A percentile compares a stretch with the other conserved stretches of the same genome.
Evolutionary conservation across 208 protist species (phyloP).

Genomic region (Vickermania spadyakhi): DNA sequence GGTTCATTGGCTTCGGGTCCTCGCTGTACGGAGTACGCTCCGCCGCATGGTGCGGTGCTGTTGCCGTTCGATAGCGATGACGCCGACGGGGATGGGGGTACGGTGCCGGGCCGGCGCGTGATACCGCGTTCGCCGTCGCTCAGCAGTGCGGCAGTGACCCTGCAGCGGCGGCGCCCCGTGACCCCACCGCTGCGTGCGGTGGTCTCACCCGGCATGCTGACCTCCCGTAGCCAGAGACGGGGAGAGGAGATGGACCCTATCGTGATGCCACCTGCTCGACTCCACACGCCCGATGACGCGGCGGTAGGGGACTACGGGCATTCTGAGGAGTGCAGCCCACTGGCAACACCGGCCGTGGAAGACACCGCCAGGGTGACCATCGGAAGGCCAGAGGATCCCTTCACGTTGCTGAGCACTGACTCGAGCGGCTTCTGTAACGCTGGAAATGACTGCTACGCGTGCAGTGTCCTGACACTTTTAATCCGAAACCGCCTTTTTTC

Average conservation of each 20-base stretch:
- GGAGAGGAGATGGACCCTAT: too few relatives aligned
- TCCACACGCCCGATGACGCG: too few relatives aligned
- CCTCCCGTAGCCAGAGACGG: too few relatives aligned
- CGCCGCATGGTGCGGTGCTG: too few relatives aligned
- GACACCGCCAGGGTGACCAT: background rate
- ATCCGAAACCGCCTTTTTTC: conserved; percentile 53
- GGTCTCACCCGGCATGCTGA: background rate
- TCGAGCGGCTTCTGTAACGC: conserved; percentile 68
- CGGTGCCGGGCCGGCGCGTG: too few relatives aligned
- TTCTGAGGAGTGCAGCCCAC: background rate
- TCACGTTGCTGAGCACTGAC: conserved; percentile 12
- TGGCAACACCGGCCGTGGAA: background rate
- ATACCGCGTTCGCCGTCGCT: background rate
- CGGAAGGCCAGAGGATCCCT: background rate
- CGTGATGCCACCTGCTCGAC: too few relatives aligned
- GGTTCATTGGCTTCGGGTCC: too few relatives aligned
- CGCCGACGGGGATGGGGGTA: too few relatives aligned
- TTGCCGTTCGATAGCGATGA: too few relatives aligned
- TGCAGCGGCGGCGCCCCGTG: background rate
- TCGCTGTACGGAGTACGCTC: too few relatives aligned
- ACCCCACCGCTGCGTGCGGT: background rate
- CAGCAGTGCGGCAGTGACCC: too few relatives aligned
- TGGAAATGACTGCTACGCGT: conserved; percentile 79
- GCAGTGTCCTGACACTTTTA: conserved; percentile 67
- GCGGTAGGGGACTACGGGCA: too few relatives aligned